phyloP scores from a whole-genome alignment of 148 eudicot genomes.

The Salicornia ramosissima region DNA sequence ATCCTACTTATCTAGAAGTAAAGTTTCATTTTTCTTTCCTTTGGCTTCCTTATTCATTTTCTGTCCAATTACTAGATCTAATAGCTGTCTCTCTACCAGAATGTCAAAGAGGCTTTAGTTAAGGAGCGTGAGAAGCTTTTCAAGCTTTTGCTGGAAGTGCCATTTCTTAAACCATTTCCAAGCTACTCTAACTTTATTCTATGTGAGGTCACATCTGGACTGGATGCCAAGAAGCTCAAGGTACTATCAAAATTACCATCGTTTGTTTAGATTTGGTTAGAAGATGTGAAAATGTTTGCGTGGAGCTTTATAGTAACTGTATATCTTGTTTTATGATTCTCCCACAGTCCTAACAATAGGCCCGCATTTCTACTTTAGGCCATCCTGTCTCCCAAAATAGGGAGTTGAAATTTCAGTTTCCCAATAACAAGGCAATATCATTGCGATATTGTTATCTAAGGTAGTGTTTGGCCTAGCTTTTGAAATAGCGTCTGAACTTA shows the following conservation, averaged over 20 bases:
- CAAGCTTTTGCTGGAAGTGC: conserved; percentile 69
- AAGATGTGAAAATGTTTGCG: no score
- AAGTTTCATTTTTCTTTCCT: background rate
- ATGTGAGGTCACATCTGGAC: conserved; percentile 73
- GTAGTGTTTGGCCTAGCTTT: no score
- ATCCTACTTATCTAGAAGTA: conserved; percentile 81
- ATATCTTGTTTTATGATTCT: background rate
- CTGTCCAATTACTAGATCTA: background rate
- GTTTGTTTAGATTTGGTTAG: background rate
- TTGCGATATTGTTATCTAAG: no score
- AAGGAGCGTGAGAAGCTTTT: conserved; percentile 77
- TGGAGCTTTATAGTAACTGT: background rate
- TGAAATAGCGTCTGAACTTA: no score
- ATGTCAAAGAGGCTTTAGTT: conserved; percentile 80
- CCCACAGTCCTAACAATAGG: background rate
- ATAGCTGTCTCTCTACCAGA: conserved; percentile 34
- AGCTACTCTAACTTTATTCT: conserved; percentile 93
- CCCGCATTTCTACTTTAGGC: background rate
- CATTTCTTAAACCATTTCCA: conserved; percentile 79
- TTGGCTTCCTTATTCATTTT: background rate
- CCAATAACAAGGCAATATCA: no score
- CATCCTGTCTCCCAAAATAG: background rate
- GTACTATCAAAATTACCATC: conserved; percentile 30
- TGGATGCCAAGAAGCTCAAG: conserved; percentile 94
- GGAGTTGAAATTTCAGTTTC: no score